These are phyloP conservation scores for Aspergillus quadricinctus DNA, from an alignment of 2,329 filamentous ascomycete genomes.

Conservation along the genomic window DNA sequence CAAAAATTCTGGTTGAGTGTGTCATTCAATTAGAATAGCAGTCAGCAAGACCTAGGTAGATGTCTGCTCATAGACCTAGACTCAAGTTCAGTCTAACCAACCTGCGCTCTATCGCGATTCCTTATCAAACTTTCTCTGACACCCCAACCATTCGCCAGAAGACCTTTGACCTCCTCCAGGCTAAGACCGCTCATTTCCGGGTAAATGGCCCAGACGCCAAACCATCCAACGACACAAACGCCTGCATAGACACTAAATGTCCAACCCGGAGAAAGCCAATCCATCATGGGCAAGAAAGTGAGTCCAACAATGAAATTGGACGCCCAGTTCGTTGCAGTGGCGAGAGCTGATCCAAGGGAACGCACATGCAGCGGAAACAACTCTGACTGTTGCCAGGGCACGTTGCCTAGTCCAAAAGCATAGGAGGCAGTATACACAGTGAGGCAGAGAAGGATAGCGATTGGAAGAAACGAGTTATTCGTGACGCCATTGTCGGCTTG, in stretches of 20 bases:
- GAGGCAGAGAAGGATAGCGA: constrained; percentile 68
- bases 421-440: constrained; percentile 82
- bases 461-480: constrained; percentile 27
- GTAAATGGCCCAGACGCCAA: constrained; percentile 68
- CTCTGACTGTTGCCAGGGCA: constrained; percentile 95
- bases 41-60: background rate
- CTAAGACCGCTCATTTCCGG: constrained; percentile 80
- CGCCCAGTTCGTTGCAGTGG: constrained; percentile 78
- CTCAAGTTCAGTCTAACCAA: background rate
- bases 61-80: background rate
- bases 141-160: constrained; percentile 71
- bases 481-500: constrained; percentile 16
- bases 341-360: constrained; percentile 57
- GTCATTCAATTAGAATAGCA: background rate
- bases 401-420: constrained; percentile 81
- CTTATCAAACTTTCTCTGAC: constrained; percentile 47
- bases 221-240: constrained; percentile 65
- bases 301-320: constrained; percentile 82
- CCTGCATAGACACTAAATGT: constrained; percentile 78
- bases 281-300: constrained; percentile 86
- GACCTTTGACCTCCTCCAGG: constrained; percentile 70
- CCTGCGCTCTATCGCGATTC: constrained; percentile 1
- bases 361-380: constrained; percentile 69
- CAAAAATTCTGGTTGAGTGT: background rate
- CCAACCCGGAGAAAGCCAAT: constrained; percentile 64